phyloP scores from a whole-genome alignment of 2,329 filamentous ascomycete species.

The Fusarium hostae region DNA sequence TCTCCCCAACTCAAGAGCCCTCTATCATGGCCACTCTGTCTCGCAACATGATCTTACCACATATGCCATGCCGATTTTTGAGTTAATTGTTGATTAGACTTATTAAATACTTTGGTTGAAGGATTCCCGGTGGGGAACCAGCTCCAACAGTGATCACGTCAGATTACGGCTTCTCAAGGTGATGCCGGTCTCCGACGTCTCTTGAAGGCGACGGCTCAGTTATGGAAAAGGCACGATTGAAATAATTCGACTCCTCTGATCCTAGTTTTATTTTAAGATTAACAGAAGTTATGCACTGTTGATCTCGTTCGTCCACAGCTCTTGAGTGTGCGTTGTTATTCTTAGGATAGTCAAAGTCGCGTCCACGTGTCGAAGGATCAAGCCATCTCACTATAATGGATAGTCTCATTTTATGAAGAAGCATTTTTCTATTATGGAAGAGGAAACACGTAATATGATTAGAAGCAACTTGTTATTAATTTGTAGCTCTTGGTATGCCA shows the following conservation, averaged over 20 bases:
- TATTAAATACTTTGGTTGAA: background rate
- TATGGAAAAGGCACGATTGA: background rate
- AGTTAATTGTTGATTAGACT: background rate
- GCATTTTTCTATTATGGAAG: rapidly evolving
- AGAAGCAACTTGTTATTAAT: background rate
- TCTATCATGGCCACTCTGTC: rapidly evolving
- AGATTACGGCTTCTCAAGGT: background rate
- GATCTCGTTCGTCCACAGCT: background rate
- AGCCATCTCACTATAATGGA: background rate
- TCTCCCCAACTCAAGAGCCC: background rate
- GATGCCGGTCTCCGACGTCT: background rate
- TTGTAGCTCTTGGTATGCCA: no score
- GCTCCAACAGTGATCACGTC: background rate
- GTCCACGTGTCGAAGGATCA: background rate
- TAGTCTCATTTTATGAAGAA: background rate
- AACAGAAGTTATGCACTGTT: background rate
- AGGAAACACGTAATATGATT: rapidly evolving
- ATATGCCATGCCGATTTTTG: rapidly evolving
- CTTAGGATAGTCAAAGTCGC: rapidly evolving
- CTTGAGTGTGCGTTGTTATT: background rate
- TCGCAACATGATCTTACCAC: rapidly evolving
- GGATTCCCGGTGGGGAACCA: background rate
- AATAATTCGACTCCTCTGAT: rapidly evolving
- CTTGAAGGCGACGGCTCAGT: background rate
- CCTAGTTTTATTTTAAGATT: rapidly evolving